Percentiles rank a stretch among this genome's conserved stretches.
phyloP scores from a whole-genome alignment of 176 grass and related monocot genomes.

The Phoenix dactylifera region DNA sequence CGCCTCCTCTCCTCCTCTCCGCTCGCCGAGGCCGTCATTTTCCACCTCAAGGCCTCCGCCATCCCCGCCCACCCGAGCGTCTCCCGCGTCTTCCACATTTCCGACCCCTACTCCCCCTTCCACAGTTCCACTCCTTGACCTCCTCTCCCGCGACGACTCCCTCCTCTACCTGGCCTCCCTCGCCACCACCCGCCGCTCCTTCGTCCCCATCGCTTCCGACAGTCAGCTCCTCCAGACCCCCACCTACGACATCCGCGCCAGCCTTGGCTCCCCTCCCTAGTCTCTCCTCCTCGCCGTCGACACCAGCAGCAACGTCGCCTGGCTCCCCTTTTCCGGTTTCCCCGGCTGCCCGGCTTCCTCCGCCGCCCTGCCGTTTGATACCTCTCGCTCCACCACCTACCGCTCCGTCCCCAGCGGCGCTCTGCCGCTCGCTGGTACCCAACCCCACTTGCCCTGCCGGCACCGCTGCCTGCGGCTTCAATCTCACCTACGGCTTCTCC shows the following conservation, averaged over 20 bases:
- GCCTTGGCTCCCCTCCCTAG: conserved; percentile 63
- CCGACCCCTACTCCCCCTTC: too few relatives aligned
- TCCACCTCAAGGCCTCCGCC: too few relatives aligned
- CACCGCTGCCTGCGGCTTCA: conserved; percentile 34
- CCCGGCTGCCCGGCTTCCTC: conserved; percentile 33
- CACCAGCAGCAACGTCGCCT: conserved; percentile 86
- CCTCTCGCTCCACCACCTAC: conserved; percentile 72
- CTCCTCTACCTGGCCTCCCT: conserved; percentile 52
- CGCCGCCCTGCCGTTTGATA: conserved; percentile 29
- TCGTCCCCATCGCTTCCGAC: conserved; percentile 73
- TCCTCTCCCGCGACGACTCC: conserved; percentile 32
- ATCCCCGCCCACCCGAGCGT: too few relatives aligned
- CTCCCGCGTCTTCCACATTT: too few relatives aligned
- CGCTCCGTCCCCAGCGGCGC: conserved; percentile 55
- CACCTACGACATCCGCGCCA: conserved; percentile 68
- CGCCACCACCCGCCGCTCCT: conserved; percentile 47
- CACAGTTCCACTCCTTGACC: too few relatives aligned
- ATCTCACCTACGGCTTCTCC: conserved; percentile 47
- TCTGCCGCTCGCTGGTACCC: conserved; percentile 55
- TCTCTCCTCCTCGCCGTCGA: conserved; percentile 60
- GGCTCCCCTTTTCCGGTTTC: conserved; percentile 78
- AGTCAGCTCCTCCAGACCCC: conserved; percentile 57
- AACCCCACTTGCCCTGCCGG: conserved; percentile 28
- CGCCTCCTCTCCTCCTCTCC: too few relatives aligned
- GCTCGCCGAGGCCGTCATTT: too few relatives aligned